Evolutionary conservation across 495 filamentous ascomycete genomes (phyloP), one percentile per base, ranked within the genome.

Genomic region (Hyaloscypha bicolor): DNA sequence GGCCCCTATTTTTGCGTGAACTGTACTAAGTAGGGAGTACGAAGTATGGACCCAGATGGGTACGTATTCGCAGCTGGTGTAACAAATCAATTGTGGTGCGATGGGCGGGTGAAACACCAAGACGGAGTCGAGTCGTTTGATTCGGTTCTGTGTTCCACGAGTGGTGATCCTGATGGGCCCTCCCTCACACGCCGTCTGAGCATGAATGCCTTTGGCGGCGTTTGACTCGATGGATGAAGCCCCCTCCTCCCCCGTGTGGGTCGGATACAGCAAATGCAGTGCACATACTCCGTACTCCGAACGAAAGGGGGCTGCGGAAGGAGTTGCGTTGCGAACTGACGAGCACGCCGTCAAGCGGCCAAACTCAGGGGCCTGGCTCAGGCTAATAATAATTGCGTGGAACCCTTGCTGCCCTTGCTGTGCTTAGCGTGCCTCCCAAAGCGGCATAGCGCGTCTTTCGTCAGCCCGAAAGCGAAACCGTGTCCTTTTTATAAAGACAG

Each of bases 401-500:
- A 8, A 35, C 56, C n/a, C 9, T 29, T 25, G 25, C 25, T 25
- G 25, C 25, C 25, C 25, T 25, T 25, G 25, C 25, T 25, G 25
- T 25, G 1, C 25, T 25, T 25, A 25, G 25, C 25, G 25, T 25
- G 2, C 25, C 2, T 25, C 25, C 55, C 55, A 30, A 58, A 29
- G 19, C 29, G 55, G 55, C 55, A 19, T 33, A 58, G 51, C 4
- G 51, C 51, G 6, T 25, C 22, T 16, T 16, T 53, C 19, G 22
- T 25, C 19, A 53, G 19, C 51, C 35, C 12, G 19, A 62, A 48
- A 29, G 42, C 16, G 45, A 25, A 42, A 55, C 52, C 55, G 59
- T 68, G 66, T 68, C 66, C 61, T 68, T 21, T 42, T 42, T 39
- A 68, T 68, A 68, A 68, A 68, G 66, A 9, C 66, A 60, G 52